Evolutionary conservation across 495 filamentous ascomycete species (phyloP), one percentile per base, ranked within the genome.

Genomic region (Friedmanniomyces simplex): DNA sequence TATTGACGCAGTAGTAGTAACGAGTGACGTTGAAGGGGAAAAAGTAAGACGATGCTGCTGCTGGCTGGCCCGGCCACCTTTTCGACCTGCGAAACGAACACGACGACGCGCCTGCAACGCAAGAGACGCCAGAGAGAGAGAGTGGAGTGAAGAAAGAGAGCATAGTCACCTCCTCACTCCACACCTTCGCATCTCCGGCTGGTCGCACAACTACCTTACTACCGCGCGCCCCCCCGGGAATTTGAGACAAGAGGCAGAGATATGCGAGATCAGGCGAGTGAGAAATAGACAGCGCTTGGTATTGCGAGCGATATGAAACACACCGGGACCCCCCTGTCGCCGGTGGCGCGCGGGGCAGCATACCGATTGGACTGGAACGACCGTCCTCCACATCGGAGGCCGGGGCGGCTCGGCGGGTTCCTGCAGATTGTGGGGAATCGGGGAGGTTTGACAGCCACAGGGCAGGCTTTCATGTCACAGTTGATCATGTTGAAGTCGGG

Each of bases 221-320:
- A n/a, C n/a, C n/a, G n/a, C n/a, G n/a, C n/a, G n/a, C n/a, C n/a
- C n/a, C n/a, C n/a, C n/a, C n/a, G n/a, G n/a, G n/a, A n/a, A n/a
- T n/a, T n/a, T n/a, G n/a, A n/a, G n/a, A n/a, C 43, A 50, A 7
- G 47, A 22, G 12, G 6, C 26, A 20, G 50, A 6, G 13, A 20
- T 53, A 37, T 16, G 12, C 12, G 50, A 53, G 50, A 54, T 54
- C 51, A 42, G 21, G 36, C 51, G 34, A 54, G 51, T 54, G 21
- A 30, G 34, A 54, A 30, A 30, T 54, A 54, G 37, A 54, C 32
- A 10, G 34, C 25, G 18, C 34, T 12, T 4, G 14, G 16, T 3
- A 54, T 42, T 43, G 20, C 12, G 24, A 25, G 16, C 21, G 21
- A 41, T 41, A 54, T 54, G 51, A 54, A 54, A 54, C 51, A 54